These are phyloP conservation scores for Talaromyces wortmannii DNA, from an alignment of 495 filamentous ascomycete genomes.

Conservation along the genomic window DNA sequence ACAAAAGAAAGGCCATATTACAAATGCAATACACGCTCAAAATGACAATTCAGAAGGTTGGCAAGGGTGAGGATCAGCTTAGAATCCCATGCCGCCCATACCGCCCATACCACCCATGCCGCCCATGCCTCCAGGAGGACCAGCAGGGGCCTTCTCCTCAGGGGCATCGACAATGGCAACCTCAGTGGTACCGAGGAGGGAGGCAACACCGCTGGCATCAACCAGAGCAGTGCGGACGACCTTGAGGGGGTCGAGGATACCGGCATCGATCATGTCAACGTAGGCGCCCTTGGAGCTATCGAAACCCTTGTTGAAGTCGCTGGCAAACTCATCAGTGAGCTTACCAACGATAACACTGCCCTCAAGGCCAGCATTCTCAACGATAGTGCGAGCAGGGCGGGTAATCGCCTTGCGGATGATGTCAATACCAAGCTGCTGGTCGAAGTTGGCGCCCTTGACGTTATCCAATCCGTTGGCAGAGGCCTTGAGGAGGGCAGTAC, in stretches of 20 bases:
- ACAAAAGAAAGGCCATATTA: conserved; percentile 4
- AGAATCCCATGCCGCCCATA: conserved; percentile 53
- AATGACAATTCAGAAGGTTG: conserved; percentile 1
- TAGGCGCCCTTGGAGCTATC: conserved; percentile 95
- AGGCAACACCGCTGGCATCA: conserved; percentile 94
- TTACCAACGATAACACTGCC: conserved; percentile 96
- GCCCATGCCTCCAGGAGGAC: conserved; percentile 50
- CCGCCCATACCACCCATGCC: conserved; percentile 64
- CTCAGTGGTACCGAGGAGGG: conserved; percentile 94
- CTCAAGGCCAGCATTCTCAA: conserved; percentile 96
- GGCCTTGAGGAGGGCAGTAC: conserved; percentile 96
- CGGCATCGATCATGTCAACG: conserved; percentile 93
- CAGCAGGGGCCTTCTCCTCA: conserved; percentile 73
- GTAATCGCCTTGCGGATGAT: conserved; percentile 98
- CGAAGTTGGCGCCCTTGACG: conserved; percentile 89
- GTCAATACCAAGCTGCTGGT: conserved; percentile 96
- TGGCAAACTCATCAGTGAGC: conserved; percentile 86
- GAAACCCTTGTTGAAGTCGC: conserved; percentile 96
- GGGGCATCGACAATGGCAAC: conserved; percentile 94
- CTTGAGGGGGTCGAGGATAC: conserved; percentile 99
- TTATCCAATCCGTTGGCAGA: conserved; percentile 76
- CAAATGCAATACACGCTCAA: conserved; percentile 8
- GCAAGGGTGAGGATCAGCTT: conserved; percentile 7
- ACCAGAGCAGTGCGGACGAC: conserved; percentile 92
- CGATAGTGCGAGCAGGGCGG: conserved; percentile 84